Base-by-base conservation (phyloP, 108 stramenopile genomes). In the Stephanodiscus triporus region DNA sequence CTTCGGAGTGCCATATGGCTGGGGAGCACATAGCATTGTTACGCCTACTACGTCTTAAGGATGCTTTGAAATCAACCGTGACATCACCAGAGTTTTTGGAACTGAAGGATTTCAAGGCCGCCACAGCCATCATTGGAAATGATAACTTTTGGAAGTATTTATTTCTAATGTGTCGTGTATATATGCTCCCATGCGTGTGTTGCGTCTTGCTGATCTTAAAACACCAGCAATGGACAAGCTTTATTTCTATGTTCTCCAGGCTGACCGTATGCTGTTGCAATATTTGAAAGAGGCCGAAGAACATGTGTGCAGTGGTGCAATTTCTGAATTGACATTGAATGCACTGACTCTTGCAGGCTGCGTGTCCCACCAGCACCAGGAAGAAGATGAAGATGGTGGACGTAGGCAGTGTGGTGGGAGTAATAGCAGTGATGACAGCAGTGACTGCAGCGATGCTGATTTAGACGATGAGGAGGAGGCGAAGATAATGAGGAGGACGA, bases 1-100 rank as follows among this genome's bases (percentile, higher is more conserved):
- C n/a, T n/a, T n/a, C n/a, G n/a, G n/a, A 67, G 27, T 67, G 66
- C 49, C 40, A 48, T n/a, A 67, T 67, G 66, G 49, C 26, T 26
- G 48, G 55, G 11, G 19, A 24, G 23, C 55, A 56, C 11, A 56
- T 24, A 24, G 55, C 55, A 11, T 26, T 56, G 24, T 56, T 56
- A 24, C 55, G 24, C 24, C 23, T 57, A 6, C 56, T 57, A 10
- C 29, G 27, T 10, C 56, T 57, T 2, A 57, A 57, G 27, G 27
- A 26, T 32, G 56, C 56, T 4, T 30, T 57, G 27, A 26, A 32
- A 11, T 26, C 56, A 26, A 57, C 56, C 3, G 30, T 57, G 5
- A 57, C 29, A 10, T 57, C 56, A 13, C 0, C 29, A 17, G 56
- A 57, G 10, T 57, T 57, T 11, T 10, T 29, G 5, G 30, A 57